phyloP scores from a whole-genome alignment of 2,329 filamentous ascomycete genomes.

The Paraconiothyrium sp. region DNA sequence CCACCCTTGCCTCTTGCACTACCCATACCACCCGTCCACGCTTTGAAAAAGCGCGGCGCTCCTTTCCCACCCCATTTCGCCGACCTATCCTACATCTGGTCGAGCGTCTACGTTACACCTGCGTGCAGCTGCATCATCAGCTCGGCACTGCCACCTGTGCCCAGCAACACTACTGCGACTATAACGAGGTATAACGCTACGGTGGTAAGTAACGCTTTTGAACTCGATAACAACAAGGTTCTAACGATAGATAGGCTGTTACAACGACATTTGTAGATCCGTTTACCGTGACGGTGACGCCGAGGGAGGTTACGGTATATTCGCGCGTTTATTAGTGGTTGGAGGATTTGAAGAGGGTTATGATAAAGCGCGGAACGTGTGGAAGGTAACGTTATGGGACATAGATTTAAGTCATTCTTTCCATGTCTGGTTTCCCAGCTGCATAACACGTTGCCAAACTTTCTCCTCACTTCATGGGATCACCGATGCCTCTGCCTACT shows the following conservation, averaged over 20 bases:
- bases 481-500: too few species aligned
- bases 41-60: conserved; percentile 20
- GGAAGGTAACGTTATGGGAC: too few species aligned
- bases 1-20: not conserved
- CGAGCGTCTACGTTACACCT: conserved; percentile 23
- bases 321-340: conserved; percentile 17
- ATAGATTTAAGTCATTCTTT: too few species aligned
- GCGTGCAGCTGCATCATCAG: conserved; percentile 29
- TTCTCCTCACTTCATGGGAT: too few species aligned
- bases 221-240: not conserved
- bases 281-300: conserved; percentile 29
- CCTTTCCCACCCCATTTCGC: conserved; percentile 22
- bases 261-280: conserved; percentile 26
- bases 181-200: conserved; percentile 21
- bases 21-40: not conserved
- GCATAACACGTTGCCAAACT: too few species aligned
- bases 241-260: conserved; percentile 17
- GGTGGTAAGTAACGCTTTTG: conserved; percentile 15
- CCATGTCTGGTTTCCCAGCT: too few species aligned
- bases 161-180: conserved; percentile 19
- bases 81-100: conserved; percentile 26
- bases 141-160: conserved; percentile 20
- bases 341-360: not conserved
- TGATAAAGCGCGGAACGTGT: too few species aligned
- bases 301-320: conserved; percentile 26